A percentile compares a stretch with the other conserved stretches of the same genome.
phyloP scores from a whole-genome alignment of 129 eudicot genomes.

The Tagetes patula region DNA sequence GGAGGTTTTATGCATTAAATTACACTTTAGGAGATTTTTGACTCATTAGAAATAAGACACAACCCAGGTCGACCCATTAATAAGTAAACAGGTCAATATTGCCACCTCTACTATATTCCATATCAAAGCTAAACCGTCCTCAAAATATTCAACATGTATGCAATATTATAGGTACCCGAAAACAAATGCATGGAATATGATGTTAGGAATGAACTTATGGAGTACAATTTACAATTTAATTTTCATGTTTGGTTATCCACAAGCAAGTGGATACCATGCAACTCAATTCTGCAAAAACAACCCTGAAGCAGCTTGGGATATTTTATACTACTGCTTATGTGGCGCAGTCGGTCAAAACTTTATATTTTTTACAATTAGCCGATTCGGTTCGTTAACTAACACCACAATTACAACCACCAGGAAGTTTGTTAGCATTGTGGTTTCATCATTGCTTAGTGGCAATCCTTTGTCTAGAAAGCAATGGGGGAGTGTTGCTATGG shows the following conservation, averaged over 20 bases:
- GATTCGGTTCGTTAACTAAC: conserved; percentile 90
- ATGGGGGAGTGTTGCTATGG: conserved; percentile 94
- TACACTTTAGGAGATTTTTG: neutral
- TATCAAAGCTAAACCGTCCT: neutral
- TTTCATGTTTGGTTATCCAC: conserved; percentile 99
- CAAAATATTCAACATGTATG: neutral
- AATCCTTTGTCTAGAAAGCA: conserved; percentile 83
- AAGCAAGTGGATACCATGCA: conserved; percentile 87
- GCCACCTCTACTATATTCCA: neutral
- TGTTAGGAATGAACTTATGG: conserved; percentile 99
- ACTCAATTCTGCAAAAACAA: conserved; percentile 79
- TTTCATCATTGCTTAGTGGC: conserved; percentile 87
- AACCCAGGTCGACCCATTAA: neutral
- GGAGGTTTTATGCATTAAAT: neutral
- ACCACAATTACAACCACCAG: conserved; percentile 98
- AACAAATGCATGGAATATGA: conserved; percentile 95
- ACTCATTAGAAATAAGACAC: neutral
- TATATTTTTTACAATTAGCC: conserved; percentile 86
- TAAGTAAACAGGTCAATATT: neutral
- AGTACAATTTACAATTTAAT: conserved; percentile 81
- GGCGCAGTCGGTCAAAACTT: conserved; percentile 98
- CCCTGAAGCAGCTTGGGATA: conserved; percentile 95
- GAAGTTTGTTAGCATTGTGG: conserved; percentile 94
- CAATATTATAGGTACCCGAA: conserved; percentile 66
- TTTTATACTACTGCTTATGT: conserved; percentile 78